Percentiles rank a stretch among this genome's conserved stretches.
These are phyloP conservation scores for Mycena haematopus DNA, from an alignment of 768 basidiomycete species.

Conservation along the genomic window DNA sequence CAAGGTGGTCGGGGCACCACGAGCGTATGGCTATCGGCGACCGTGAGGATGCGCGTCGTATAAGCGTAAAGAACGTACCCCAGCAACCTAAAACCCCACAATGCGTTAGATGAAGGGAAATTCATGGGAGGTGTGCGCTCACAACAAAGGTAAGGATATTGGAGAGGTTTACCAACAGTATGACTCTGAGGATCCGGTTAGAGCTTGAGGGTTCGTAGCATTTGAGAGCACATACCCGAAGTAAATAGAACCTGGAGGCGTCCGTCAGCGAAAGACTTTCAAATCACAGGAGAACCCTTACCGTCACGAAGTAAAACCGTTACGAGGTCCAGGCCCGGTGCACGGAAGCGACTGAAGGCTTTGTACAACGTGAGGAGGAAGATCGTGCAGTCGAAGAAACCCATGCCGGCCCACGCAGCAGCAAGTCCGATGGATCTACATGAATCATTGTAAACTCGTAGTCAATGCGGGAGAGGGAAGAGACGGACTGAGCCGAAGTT, in stretches of 20 bases:
- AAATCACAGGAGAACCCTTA: neutral
- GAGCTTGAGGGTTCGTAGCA: neutral
- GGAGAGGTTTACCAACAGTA: slow-evolving; percentile 1
- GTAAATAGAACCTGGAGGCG: neutral
- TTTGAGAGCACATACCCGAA: slow-evolving; percentile 2
- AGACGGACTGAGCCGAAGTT: slow-evolving; percentile 14
- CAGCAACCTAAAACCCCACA: neutral
- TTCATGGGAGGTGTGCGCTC: neutral
- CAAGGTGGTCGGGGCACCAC: neutral
- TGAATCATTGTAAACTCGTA: neutral
- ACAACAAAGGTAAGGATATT: slow-evolving; percentile 13
- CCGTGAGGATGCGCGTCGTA: neutral
- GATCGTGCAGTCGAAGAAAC: slow-evolving; percentile 11
- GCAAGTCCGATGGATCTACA: neutral
- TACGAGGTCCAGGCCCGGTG: neutral
- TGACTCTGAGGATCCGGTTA: neutral
- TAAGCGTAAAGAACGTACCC: neutral
- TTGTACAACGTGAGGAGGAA: slow-evolving; percentile 6
- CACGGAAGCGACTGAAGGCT: neutral
- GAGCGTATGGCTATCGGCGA: neutral
- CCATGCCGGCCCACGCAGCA: slow-evolving; percentile 4
- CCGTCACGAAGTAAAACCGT: slow-evolving; percentile 10
- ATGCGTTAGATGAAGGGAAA: neutral
- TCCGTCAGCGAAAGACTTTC: too few species aligned
- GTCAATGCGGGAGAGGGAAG: neutral